A percentile compares a stretch with the other conserved stretches of the same genome.
These are phyloP conservation scores for Talaromyces sp. DNA, from an alignment of 2,329 filamentous ascomycete species.

Conservation along the genomic window DNA sequence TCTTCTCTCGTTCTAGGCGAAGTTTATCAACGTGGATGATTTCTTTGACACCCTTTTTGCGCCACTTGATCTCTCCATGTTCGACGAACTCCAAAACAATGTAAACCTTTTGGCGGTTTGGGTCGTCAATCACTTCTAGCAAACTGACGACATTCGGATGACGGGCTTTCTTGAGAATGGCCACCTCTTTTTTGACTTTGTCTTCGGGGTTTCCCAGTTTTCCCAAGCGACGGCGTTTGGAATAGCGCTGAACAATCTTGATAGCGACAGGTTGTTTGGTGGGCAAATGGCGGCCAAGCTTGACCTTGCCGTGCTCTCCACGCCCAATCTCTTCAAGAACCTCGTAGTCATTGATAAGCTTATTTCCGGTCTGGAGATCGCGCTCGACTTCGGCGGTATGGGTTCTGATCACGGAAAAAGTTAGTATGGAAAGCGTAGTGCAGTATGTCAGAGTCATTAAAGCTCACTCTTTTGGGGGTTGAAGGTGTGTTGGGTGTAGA, in stretches of 20 bases:
- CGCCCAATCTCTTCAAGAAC: conserved; percentile 94
- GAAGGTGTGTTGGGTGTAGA: conserved; percentile 65
- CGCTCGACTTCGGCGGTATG: conserved; percentile 88
- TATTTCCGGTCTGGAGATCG: conserved; percentile 82
- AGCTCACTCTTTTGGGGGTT: conserved; percentile 70
- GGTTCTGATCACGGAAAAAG: conserved; percentile 51
- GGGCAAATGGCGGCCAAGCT: conserved; percentile 76
- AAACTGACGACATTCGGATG: conserved; percentile 96
- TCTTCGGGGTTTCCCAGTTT: conserved; percentile 61
- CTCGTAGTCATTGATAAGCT: conserved; percentile 96
- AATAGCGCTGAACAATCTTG: conserved; percentile 96
- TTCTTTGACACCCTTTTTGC: conserved; percentile 77
- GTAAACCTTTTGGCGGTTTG: conserved; percentile 94
- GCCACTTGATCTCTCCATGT: conserved; percentile 89
- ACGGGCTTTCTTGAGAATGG: conserved; percentile 95
- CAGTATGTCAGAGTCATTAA: conserved; percentile 4
- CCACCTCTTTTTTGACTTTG: conserved; percentile 89
- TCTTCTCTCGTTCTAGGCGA: conserved; percentile 67
- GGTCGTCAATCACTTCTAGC: conserved; percentile 95
- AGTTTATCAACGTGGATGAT: conserved; percentile 78
- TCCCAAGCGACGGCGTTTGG: conserved; percentile 87
- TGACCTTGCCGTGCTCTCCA: conserved; percentile 96
- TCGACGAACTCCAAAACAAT: conserved; percentile 95
- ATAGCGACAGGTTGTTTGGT: conserved; percentile 82
- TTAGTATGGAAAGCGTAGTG: conserved; percentile 13